Conservation (phyloP, 2,329 filamentous ascomycete genomes). For the Keithomyces neogunnii region DNA sequence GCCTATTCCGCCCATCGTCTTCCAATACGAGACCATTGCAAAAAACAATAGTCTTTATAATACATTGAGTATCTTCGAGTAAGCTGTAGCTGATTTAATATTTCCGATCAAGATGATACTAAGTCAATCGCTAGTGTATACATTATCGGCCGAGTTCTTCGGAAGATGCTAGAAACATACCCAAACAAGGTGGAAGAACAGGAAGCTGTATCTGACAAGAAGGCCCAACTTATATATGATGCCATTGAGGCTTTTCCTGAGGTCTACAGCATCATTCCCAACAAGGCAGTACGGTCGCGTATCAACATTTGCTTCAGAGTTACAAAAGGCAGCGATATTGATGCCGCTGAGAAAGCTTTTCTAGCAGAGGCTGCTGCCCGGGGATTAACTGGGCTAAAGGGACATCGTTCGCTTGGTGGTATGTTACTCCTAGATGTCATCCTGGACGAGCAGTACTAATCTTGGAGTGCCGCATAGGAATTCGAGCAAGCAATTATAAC, state of each 20-base stretch:
- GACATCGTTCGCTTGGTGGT: constrained; percentile 78
- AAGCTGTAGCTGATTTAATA: constrained; percentile 18
- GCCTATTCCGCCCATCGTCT: constrained; percentile 69
- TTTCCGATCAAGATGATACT: background rate
- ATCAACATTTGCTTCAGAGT: constrained; percentile 97
- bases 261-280: constrained; percentile 70
- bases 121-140: constrained; percentile 52
- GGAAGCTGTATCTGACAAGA: constrained; percentile 62
- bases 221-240: constrained; percentile 68
- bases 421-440: constrained; percentile 33
- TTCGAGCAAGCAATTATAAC: constrained; percentile 7
- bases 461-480: constrained; percentile 1
- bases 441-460: background rate
- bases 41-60: constrained; percentile 97
- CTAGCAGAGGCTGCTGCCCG: constrained; percentile 60
- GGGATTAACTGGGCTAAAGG: constrained; percentile 74
- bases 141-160: constrained; percentile 81
- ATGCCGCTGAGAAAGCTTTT: constrained; percentile 71
- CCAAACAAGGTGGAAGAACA: constrained; percentile 68
- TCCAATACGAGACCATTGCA: constrained; percentile 76
- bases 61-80: constrained; percentile 87
- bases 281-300: constrained; percentile 66
- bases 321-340: constrained; percentile 46
- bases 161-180: constrained; percentile 58
- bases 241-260: constrained; percentile 65